Percentiles rank a stretch among this genome's conserved stretches.
phyloP scores from a whole-genome alignment of 2,329 filamentous ascomycete genomes.

The Cytospora piceicola region DNA sequence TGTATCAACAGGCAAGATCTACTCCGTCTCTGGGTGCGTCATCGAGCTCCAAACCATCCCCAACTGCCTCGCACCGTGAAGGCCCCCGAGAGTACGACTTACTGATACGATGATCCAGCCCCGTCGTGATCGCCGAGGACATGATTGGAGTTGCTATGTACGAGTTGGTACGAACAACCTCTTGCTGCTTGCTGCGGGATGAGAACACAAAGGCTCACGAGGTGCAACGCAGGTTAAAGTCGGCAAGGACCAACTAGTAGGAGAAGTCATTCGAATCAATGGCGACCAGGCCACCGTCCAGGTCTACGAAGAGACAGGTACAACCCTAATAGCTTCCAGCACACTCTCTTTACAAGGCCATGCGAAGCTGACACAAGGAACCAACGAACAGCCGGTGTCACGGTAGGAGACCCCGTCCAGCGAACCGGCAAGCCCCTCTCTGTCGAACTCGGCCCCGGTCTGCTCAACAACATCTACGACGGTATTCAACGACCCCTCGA shows the following conservation, averaged over 20 bases:
- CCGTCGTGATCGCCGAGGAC: conserved; percentile 95
- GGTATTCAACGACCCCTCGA: conserved; percentile 95
- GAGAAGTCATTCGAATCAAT: conserved; percentile 98
- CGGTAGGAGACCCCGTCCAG: conserved; percentile 88
- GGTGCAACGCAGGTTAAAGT: conserved; percentile 72
- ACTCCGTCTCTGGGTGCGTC: conserved; percentile 65
- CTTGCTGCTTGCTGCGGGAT: no score
- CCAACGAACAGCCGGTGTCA: conserved; percentile 75
- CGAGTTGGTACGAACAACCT: conserved; percentile 72
- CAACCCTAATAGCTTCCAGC: conserved; percentile 35
- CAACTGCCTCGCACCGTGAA: conserved; percentile 3
- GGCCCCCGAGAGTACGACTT: conserved; percentile 18
- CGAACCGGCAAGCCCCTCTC: conserved; percentile 95
- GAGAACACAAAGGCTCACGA: conserved; percentile 22
- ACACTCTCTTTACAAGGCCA: not conserved
- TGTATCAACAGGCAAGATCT: conserved; percentile 60
- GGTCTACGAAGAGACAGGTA: conserved; percentile 98
- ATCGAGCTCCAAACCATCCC: conserved; percentile 30
- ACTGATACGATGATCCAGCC: conserved; percentile 55
- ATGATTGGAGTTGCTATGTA: conserved; percentile 99
- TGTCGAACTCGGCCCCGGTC: conserved; percentile 92
- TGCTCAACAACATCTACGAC: conserved; percentile 99
- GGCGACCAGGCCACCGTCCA: conserved; percentile 95
- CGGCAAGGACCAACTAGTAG: conserved; percentile 87
- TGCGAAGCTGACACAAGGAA: conserved; percentile 30